phyloP scores from a whole-genome alignment of 139 green algal species.

The Eudorina sp. region DNA sequence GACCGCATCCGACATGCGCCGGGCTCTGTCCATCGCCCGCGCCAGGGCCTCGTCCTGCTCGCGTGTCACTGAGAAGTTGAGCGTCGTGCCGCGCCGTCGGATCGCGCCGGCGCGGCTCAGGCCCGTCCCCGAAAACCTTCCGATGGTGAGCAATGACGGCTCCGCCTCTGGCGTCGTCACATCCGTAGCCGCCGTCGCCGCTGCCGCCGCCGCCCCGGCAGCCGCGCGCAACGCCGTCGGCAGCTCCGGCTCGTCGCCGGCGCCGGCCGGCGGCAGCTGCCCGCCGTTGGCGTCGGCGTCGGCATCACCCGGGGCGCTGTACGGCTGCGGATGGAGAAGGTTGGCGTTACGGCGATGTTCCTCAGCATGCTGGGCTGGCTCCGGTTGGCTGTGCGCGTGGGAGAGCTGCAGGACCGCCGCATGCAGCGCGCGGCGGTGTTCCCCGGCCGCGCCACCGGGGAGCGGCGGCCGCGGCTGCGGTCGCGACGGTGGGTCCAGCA shows the following conservation, averaged over 20 bases:
- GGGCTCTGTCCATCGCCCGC: neutral
- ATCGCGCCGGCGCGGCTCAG: neutral
- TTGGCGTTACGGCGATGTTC: neutral
- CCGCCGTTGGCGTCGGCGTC: neutral
- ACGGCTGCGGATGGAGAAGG: neutral
- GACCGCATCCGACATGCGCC: neutral
- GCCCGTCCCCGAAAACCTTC: neutral
- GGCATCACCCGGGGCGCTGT: neutral
- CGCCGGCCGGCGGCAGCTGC: neutral
- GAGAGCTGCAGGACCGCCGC: neutral
- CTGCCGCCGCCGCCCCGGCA: neutral
- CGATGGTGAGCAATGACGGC: neutral
- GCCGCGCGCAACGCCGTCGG: neutral
- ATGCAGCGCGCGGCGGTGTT: neutral
- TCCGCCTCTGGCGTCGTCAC: neutral
- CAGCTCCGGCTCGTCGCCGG: no score
- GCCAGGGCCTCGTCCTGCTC: constrained; percentile 24
- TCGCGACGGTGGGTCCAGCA: neutral
- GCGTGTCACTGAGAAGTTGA: neutral
- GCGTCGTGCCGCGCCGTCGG: neutral
- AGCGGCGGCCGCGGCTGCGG: neutral
- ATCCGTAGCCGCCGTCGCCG: neutral
- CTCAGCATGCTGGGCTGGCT: neutral
- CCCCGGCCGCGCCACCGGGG: neutral
- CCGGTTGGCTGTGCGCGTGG: neutral